These are phyloP conservation scores for Apiospora aurea DNA, from an alignment of 2,329 filamentous ascomycete genomes.

Conservation along the genomic window DNA sequence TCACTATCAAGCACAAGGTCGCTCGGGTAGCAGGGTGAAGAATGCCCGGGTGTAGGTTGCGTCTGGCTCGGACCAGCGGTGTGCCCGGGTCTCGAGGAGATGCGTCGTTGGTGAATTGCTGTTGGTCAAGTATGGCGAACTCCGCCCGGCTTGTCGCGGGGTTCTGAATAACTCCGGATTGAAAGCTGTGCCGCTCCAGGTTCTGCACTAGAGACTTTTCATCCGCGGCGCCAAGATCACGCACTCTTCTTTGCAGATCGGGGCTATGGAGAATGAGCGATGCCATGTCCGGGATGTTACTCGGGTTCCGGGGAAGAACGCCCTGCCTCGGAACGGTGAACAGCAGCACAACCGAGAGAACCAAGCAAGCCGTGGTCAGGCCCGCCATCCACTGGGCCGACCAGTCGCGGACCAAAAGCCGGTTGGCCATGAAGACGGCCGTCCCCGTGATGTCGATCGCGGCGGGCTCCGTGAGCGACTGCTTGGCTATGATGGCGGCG, in stretches of 20 bases:
- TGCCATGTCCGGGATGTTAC: slow-evolving; percentile 44
- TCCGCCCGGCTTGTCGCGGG: slow-evolving; percentile 30
- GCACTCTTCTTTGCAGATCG: slow-evolving; percentile 43
- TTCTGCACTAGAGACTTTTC: slow-evolving; percentile 37
- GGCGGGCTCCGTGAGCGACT: slow-evolving; percentile 36
- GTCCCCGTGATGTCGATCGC: slow-evolving; percentile 34
- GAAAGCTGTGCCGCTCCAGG: slow-evolving; percentile 39
- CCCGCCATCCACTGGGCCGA: slow-evolving; percentile 43
- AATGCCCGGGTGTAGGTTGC: slow-evolving; percentile 37
- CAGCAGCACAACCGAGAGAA: slow-evolving; percentile 33
- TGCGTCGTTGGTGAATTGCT: slow-evolving; percentile 26
- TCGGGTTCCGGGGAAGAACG: slow-evolving; percentile 46
- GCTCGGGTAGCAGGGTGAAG: slow-evolving; percentile 41
- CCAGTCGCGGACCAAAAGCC: slow-evolving; percentile 40
- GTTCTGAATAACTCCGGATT: neutral
- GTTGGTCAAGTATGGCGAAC: slow-evolving; percentile 36
- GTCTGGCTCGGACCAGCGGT: slow-evolving; percentile 30
- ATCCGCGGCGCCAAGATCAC: slow-evolving; percentile 44
- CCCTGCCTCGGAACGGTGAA: slow-evolving; percentile 41
- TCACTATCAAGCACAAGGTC: slow-evolving; percentile 37
- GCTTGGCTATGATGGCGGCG: slow-evolving; percentile 42
- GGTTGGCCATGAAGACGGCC: slow-evolving; percentile 39
- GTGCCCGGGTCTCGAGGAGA: neutral
- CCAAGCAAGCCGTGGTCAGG: slow-evolving; percentile 38
- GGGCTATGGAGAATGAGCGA: slow-evolving; percentile 47